phyloP scores from a whole-genome alignment of 306 rosid species.

The Elaeagnus macrophylla region DNA sequence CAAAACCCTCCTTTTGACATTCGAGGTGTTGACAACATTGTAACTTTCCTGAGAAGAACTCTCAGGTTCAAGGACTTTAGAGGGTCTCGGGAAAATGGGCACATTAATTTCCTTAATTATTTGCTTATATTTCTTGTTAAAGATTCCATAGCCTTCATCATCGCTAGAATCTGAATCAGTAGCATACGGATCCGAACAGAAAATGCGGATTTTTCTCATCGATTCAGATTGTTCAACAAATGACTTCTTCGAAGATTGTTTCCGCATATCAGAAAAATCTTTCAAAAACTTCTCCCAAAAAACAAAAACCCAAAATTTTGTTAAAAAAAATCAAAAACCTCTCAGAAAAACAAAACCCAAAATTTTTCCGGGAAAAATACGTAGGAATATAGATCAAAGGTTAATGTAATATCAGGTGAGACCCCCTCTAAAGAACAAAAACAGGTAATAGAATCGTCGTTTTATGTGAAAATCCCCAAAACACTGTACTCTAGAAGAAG shows the following conservation, averaged over 20 bases:
- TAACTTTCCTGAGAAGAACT: conserved; percentile 31
- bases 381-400: neutral
- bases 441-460: conserved; percentile 33
- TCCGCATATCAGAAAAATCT: conserved; percentile 4
- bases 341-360: conserved; percentile 19
- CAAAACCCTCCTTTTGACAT: conserved; percentile 22
- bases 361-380: neutral
- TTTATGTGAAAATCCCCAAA: conserved; percentile 59
- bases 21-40: conserved; percentile 17
- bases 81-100: conserved; percentile 12
- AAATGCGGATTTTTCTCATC: conserved; percentile 43
- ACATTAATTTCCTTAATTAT: conserved; percentile 27
- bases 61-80: conserved; percentile 18
- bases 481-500: conserved; percentile 55
- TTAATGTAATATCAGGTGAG: conserved; percentile 32
- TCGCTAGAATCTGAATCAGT: conserved; percentile 73
- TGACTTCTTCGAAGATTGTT: conserved; percentile 6
- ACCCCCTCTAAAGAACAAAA: conserved; percentile 62
- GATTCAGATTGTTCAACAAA: conserved; percentile 11
- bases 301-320: conserved; percentile 21
- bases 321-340: conserved; percentile 17
- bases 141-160: conserved; percentile 31
- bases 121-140: conserved; percentile 19
- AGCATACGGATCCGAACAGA: conserved; percentile 57
- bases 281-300: conserved; percentile 17